A percentile compares a stretch with the other conserved stretches of the same genome.
These are phyloP conservation scores for Plasmodium reichenowi DNA, from an alignment of 169 alveolate genomes.

Conservation along the genomic window DNA sequence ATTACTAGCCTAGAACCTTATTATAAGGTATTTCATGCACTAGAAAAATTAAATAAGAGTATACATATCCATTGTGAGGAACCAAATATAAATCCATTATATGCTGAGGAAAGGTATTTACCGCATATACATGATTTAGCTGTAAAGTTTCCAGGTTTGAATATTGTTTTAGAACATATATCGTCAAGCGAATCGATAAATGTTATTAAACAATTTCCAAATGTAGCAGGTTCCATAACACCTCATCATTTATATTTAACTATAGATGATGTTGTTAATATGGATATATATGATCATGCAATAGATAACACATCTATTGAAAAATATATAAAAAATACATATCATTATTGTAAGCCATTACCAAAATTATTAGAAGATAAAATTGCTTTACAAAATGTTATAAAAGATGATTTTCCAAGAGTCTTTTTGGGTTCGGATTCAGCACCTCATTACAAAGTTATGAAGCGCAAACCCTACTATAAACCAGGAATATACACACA, in stretches of 20 bases:
- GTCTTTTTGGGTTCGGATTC: constrained; percentile 88
- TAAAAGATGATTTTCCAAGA: constrained; percentile 71
- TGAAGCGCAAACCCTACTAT: constrained; percentile 75
- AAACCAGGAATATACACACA: constrained; percentile 87
- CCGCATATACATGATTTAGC: constrained; percentile 77
- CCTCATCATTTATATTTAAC: constrained; percentile 74
- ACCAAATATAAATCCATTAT: constrained; percentile 80
- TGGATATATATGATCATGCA: constrained; percentile 75
- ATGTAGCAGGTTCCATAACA: constrained; percentile 78
- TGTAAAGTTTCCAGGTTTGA: constrained; percentile 79
- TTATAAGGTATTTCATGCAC: constrained; percentile 80
- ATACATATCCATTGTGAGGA: constrained; percentile 86
- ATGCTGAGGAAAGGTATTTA: constrained; percentile 81
- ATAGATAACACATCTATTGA: constrained; percentile 66
- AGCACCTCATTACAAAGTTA: constrained; percentile 84
- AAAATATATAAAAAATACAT: constrained; percentile 79
- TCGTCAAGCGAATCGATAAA: constrained; percentile 76
- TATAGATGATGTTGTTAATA: constrained; percentile 60
- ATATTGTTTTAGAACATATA: constrained; percentile 86
- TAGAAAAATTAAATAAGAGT: constrained; percentile 81
- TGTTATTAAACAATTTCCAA: constrained; percentile 75
- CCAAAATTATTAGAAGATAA: constrained; percentile 81
- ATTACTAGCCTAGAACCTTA: constrained; percentile 79
- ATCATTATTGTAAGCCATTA: constrained; percentile 85
- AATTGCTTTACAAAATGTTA: constrained; percentile 78